These are phyloP conservation scores for Pezicula neosporulosa DNA, from an alignment of 2,329 filamentous ascomycete species.

Conservation along the genomic window DNA sequence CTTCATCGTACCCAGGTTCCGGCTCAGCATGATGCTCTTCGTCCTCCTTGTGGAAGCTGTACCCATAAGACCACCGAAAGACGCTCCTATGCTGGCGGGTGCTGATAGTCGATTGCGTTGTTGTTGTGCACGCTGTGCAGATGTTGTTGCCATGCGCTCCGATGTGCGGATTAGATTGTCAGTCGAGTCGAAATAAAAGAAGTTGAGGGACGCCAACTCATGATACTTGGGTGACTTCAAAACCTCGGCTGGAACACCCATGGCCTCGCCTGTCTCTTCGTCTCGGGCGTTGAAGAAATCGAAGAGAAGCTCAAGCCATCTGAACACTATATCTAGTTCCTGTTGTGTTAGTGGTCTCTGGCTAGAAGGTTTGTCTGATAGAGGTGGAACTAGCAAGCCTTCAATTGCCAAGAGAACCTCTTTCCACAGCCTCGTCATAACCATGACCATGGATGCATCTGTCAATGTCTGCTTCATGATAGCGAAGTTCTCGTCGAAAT, in stretches of 20 bases:
- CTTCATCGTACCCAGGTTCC: constrained; percentile 94
- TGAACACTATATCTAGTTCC: constrained; percentile 92
- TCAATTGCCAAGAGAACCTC: constrained; percentile 93
- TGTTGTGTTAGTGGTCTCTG: constrained; percentile 81
- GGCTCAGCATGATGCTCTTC: constrained; percentile 87
- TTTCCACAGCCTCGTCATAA: constrained; percentile 98
- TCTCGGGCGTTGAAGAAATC: constrained; percentile 94
- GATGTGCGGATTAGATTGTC: constrained; percentile 92
- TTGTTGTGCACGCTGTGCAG: constrained; percentile 69
- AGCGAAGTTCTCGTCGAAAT: constrained; percentile 98
- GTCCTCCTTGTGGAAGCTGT: constrained; percentile 64
- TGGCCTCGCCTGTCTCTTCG: constrained; percentile 75
- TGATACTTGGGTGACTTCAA: constrained; percentile 98
- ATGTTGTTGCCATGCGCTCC: constrained; percentile 90
- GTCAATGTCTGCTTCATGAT: constrained; percentile 98
- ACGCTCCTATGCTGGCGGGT: constrained; percentile 51
- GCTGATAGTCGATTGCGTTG: constrained; percentile 72
- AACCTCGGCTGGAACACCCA: constrained; percentile 86
- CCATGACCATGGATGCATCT: constrained; percentile 92
- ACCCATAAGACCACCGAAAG: constrained; percentile 58
- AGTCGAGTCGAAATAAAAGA: constrained; percentile 96
- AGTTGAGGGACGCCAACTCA: constrained; percentile 92
- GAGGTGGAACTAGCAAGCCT: constrained; percentile 81
- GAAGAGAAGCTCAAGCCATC: constrained; percentile 87
- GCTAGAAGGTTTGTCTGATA: constrained; percentile 89